Conservation (phyloP, 768 basidiomycete species). For the Boletus rubropictus region DNA sequence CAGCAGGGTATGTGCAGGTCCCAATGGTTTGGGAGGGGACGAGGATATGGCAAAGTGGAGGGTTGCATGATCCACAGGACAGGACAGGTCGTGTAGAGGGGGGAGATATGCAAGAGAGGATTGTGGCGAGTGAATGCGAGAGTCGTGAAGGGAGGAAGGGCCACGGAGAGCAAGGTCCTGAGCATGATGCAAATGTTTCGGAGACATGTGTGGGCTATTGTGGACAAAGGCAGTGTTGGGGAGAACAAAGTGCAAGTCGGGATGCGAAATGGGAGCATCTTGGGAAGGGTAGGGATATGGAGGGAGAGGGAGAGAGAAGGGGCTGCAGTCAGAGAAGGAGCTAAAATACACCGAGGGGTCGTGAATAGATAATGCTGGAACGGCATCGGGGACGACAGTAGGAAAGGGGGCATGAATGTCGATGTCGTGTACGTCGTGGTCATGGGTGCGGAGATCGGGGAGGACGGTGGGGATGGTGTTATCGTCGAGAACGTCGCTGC, state of each 20-base stretch:
- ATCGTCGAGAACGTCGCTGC: conserved; percentile 18
- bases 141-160: conserved; percentile 21
- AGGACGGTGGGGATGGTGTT: conserved; percentile 9
- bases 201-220: conserved; percentile 21
- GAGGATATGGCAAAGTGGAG: conserved; percentile 17
- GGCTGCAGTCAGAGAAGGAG: conserved; percentile 23
- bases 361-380: conserved; percentile 33
- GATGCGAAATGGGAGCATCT: conserved; percentile 22
- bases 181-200: conserved; percentile 24
- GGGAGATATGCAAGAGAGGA: conserved; percentile 25
- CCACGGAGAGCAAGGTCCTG: conserved; percentile 21
- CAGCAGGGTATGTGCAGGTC: conserved; percentile 27
- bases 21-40: conserved; percentile 20
- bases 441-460: conserved; percentile 21
- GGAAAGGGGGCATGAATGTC: conserved; percentile 27
- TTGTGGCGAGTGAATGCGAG: conserved; percentile 25
- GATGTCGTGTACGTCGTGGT: conserved; percentile 31
- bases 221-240: conserved; percentile 17
- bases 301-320: conserved; percentile 19
- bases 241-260: conserved; percentile 27
- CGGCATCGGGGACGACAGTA: conserved; percentile 12
- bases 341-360: conserved; percentile 31
- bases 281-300: conserved; percentile 27
- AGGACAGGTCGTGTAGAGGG: conserved; percentile 23
- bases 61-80: conserved; percentile 13